phyloP scores from a whole-genome alignment of 345 rosid genomes.

The Murraya koenigii region DNA sequence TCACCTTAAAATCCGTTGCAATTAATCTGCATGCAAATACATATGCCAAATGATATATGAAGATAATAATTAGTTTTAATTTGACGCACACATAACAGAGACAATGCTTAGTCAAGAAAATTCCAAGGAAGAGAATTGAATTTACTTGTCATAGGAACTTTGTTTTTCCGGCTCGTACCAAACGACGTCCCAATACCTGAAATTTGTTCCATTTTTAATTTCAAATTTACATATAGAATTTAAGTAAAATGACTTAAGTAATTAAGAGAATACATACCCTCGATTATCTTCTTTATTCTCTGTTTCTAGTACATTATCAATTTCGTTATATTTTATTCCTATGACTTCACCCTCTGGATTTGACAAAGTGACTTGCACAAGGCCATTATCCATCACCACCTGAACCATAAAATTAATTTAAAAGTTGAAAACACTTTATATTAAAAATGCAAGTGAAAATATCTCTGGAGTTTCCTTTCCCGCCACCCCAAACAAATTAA shows the following conservation, averaged over 20 bases:
- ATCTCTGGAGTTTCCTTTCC: neutral
- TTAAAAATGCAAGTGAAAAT: neutral
- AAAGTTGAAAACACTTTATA: neutral
- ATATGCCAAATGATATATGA: neutral
- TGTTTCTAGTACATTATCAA: constrained; percentile 55
- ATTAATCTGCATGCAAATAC: constrained; percentile 37
- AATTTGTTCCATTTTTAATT: neutral
- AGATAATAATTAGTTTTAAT: neutral
- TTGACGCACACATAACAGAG: neutral
- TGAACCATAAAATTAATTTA: constrained; percentile 16
- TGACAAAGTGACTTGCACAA: constrained; percentile 55
- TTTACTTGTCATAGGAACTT: constrained; percentile 32
- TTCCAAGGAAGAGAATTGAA: constrained; percentile 11
- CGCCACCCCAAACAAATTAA: neutral
- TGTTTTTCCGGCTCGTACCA: constrained; percentile 54
- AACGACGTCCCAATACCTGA: constrained; percentile 84
- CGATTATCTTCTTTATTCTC: constrained; percentile 30
- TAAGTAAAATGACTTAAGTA: neutral
- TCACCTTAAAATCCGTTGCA: constrained; percentile 42
- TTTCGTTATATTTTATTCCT: constrained; percentile 59
- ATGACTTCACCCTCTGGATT: constrained; percentile 56
- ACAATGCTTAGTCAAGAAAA: neutral
- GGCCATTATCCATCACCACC: constrained; percentile 71
- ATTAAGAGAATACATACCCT: constrained; percentile 44
- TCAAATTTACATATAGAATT: neutral